Base-by-base conservation (phyloP, 257 asterid genomes). In the Jacaranda copaia region DNA sequence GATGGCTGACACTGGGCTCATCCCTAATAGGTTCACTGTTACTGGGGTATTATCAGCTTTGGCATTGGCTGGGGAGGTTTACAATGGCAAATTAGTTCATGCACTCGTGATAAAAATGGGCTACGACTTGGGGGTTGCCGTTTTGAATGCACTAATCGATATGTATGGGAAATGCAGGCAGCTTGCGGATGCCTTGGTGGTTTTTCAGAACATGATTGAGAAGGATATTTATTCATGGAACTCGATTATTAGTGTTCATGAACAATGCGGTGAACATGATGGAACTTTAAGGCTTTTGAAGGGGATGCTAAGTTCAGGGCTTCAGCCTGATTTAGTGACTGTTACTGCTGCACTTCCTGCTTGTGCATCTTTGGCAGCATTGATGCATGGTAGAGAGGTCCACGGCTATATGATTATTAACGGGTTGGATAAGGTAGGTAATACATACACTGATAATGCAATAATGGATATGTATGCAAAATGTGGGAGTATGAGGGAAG, bases 221-320 rank as follows among this genome's bases (percentile, higher is more conserved):
- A 94, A 86, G 89, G 98, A 94, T 77, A 87, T 88, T 58, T 90
- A 88, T 73, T 89, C 98, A 6, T 94, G 98, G 98, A 94, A 94
- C 84, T 90, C 98, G n/a, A 85, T 87, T 32, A 78, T 90, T 53
- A 87, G 88, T 73, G 95, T 92, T 79, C 91, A 85, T 55, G 91
- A 84, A 73, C 97, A 90, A 78, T 92, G 89, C 19, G 92, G 97
- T 42, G 91, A 92, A 76, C 88, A 92, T 46, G 92, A 88, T 14
- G 87, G 90, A 38, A 82, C 97, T 42, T 66, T 94, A 80, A 77
- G 74, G 69, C 82, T 90, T 53, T 81, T 94, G 76, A 85, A 79
- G 70, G 72, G 60, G 83, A 94, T 94, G 98, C 32, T 89, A 58
- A 32, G 39, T 36, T 81, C 85, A 59, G 84, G 88, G 64, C 79